A percentile compares a stretch with the other conserved stretches of the same genome.
phyloP scores from a whole-genome alignment of 371 early-diverging fungal species.

The Actinomortierella wolfii region DNA sequence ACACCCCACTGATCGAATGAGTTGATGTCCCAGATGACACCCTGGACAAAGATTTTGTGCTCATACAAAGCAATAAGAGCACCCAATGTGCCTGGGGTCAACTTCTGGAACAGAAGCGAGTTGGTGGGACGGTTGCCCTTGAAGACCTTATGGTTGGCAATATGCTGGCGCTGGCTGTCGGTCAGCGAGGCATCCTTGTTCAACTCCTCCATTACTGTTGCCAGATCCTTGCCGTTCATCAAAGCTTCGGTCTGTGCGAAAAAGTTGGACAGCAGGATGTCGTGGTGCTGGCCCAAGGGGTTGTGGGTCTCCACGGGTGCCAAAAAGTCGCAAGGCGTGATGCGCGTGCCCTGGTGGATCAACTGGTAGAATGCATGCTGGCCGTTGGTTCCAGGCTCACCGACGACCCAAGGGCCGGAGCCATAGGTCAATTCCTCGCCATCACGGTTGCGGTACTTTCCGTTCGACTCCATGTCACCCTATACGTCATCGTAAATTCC shows the following conservation, averaged over 20 bases:
- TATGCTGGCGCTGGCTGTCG: slow-evolving; percentile 60
- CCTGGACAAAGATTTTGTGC: slow-evolving; percentile 99
- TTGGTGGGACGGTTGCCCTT: slow-evolving; percentile 97
- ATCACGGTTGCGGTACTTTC: slow-evolving; percentile 91
- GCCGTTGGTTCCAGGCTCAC: slow-evolving; percentile 99
- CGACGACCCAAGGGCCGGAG: slow-evolving; percentile 99
- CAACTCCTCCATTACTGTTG: slow-evolving; percentile 79
- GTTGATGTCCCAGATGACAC: slow-evolving; percentile 98
- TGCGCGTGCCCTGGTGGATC: slow-evolving; percentile 98
- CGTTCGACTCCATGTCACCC: slow-evolving; percentile 99
- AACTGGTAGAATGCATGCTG: slow-evolving; percentile 99
- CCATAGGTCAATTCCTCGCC: slow-evolving; percentile 78
- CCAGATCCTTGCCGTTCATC: slow-evolving; percentile 90
- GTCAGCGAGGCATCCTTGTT: slow-evolving; percentile 54
- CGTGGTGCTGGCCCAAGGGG: slow-evolving; percentile 88
- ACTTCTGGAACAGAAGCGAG: slow-evolving; percentile 90
- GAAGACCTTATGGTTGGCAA: slow-evolving; percentile 93
- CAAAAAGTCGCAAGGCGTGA: slow-evolving; percentile 96
- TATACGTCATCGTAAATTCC: slow-evolving; percentile 30
- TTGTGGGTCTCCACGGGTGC: slow-evolving; percentile 92
- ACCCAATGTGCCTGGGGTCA: slow-evolving; percentile 95
- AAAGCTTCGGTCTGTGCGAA: slow-evolving; percentile 99
- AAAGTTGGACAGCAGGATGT: slow-evolving; percentile 97
- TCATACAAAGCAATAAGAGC: slow-evolving; percentile 97
- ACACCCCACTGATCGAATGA: slow-evolving; percentile 99